These are phyloP conservation scores for Penicillium herquei DNA, from an alignment of 495 filamentous ascomycete genomes.

Conservation along the genomic window DNA sequence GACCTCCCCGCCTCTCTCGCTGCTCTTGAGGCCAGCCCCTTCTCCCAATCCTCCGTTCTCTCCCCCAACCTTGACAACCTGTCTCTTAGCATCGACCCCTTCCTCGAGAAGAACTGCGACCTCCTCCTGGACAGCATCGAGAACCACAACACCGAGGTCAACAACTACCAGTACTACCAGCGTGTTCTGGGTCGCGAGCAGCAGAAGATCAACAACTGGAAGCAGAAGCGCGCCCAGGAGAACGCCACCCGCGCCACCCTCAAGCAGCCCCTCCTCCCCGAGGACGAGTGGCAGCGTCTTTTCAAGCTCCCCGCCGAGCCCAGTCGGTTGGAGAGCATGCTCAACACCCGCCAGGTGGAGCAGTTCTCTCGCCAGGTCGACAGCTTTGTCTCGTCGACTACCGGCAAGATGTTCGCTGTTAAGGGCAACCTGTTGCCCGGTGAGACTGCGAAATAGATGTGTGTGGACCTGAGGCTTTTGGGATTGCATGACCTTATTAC, in stretches of 20 bases:
- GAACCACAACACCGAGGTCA: constrained; percentile 94
- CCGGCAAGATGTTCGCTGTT: constrained; percentile 97
- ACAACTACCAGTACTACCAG: constrained; percentile 99
- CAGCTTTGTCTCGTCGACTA: constrained; percentile 88
- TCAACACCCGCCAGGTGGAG: constrained; percentile 93
- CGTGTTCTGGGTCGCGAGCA: constrained; percentile 93
- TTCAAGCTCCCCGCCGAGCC: constrained; percentile 98
- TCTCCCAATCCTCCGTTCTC: constrained; percentile 56
- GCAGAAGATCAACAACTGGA: constrained; percentile 93
- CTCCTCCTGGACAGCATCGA: constrained; percentile 94
- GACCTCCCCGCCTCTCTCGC: constrained; percentile 73
- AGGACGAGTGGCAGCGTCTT: constrained; percentile 96
- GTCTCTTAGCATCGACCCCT: constrained; percentile 92
- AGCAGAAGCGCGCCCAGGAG: constrained; percentile 91
- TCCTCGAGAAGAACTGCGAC: constrained; percentile 98
- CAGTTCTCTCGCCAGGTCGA: constrained; percentile 98
- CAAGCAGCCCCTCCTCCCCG: constrained; percentile 85
- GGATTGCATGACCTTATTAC: constrained; percentile 50
- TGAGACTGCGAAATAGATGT: constrained; percentile 43
- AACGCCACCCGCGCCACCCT: constrained; percentile 79
- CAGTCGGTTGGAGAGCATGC: constrained; percentile 82
- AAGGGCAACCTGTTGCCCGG: constrained; percentile 63
- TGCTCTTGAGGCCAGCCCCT: constrained; percentile 59
- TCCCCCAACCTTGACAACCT: constrained; percentile 85
- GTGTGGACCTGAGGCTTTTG: constrained; percentile 32